Evolutionary conservation across 345 rosid species (phyloP), one percentile per base, ranked within the genome.

Genomic region (Linum lewisii): DNA sequence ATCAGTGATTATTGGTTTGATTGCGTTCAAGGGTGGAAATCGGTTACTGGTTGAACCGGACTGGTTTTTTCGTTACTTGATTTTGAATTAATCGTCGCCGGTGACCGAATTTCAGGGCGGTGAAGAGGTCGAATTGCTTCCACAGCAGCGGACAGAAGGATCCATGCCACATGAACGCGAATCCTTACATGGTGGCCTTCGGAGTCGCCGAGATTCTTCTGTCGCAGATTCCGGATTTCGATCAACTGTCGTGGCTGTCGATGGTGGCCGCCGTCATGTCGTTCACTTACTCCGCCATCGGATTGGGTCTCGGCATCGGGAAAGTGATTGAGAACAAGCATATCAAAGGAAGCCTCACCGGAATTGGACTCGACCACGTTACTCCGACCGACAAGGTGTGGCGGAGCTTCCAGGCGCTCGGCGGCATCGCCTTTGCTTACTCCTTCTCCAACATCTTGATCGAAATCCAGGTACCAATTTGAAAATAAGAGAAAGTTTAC

Each of bases 191-290:
- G 88, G 74, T 88, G 34, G 84, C 66, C 1, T 88, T 86, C 42
- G 96, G 94, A 14, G 21, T 86, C 10, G 42, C 65, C 1, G 75
- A 89, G 60, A 76, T 86, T 23, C 0, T 86, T 19, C 65, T 81
- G 69, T 89, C 97, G 10, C 97, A 89, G 65, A 89, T 89, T 65
- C 95, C 89, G 14, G 91, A 81, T 53, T 86, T 89, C 64, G 87
- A 85, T 63, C 95, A 83, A 75, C 70, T 93, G 38, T 83, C 86
- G 86, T 89, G 97, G 97, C 87, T 89, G 65, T 88, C 99, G 50
- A 76, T 83, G 53, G 80, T 89, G 7, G 99, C 91, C 4, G 95
- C 99, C 5, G 81, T 85, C 62, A 93, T 93, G 99, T 89, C 97
- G 24, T 93, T 88, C 75, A 83, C 99, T 57, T 89, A 88, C 83